phyloP scores from a whole-genome alignment of 73 alveolate genomes.

The Paramecium pentaurelia region DNA sequence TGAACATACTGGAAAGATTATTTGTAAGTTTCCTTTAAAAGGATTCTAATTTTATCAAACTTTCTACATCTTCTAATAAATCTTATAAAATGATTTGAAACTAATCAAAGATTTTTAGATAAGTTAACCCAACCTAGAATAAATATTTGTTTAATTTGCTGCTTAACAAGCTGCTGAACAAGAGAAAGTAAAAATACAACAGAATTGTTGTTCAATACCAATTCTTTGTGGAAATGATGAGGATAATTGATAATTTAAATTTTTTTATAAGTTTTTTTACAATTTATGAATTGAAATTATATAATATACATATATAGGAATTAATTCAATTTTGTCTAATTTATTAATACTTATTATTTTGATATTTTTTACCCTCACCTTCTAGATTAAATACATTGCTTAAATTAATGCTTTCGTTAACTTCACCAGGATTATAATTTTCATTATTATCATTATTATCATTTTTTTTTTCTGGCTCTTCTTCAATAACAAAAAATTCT shows the following conservation, averaged over 20 bases:
- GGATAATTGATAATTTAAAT: not conserved
- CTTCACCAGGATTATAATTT: not conserved
- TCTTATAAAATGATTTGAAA: not conserved
- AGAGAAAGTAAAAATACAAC: not conserved
- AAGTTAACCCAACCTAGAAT: not conserved
- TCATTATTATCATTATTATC: not conserved
- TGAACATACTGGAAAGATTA: not conserved
- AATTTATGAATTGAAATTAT: not conserved
- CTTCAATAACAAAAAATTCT: not conserved
- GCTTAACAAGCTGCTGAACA: not conserved
- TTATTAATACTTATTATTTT: not conserved
- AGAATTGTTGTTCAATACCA: not conserved
- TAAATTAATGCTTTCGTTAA: not conserved
- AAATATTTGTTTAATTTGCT: conserved; percentile 4
- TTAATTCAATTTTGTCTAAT: not conserved
- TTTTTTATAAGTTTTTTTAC: not conserved
- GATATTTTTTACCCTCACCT: not conserved
- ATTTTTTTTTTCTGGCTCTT: not conserved
- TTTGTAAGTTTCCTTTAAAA: not conserved
- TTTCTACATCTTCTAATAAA: not conserved
- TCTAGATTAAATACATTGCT: conserved; percentile 12
- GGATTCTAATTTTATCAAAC: not conserved
- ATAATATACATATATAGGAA: not conserved
- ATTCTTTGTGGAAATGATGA: not conserved
- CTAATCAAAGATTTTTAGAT: conserved; percentile 9